These are phyloP conservation scores for Hypericum perforatum DNA, from an alignment of 345 rosid species.

Conservation along the genomic window DNA sequence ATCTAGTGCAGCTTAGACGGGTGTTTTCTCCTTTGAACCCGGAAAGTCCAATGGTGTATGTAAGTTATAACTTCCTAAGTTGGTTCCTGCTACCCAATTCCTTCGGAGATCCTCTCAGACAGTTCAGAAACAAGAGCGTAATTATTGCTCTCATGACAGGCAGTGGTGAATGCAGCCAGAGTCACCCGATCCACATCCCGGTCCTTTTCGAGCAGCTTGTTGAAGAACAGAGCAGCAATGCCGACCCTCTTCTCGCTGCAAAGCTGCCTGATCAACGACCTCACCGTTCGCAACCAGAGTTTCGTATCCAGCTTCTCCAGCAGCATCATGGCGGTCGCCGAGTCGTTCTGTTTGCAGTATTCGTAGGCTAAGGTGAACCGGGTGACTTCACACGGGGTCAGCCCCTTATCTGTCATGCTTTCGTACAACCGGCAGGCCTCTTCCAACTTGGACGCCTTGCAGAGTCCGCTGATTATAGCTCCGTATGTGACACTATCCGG, in stretches of 20 bases:
- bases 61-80: too few relatives aligned
- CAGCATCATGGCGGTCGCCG: conserved; percentile 68
- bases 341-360: conserved; percentile 63
- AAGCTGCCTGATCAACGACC: conserved; percentile 68
- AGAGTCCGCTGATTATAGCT: conserved; percentile 73
- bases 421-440: conserved; percentile 63
- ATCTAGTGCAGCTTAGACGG: too few relatives aligned
- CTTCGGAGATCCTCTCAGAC: conserved; percentile 34
- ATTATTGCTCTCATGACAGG: conserved; percentile 71
- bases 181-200: conserved; percentile 46
- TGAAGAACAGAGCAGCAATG: conserved; percentile 65
- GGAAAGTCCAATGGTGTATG: too few relatives aligned
- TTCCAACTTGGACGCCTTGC: conserved; percentile 65
- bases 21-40: too few relatives aligned
- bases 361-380: conserved; percentile 77
- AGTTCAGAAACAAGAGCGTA: conserved; percentile 62
- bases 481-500: conserved; percentile 75
- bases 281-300: conserved; percentile 69
- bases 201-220: conserved; percentile 53
- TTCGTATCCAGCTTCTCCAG: conserved; percentile 69
- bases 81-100: too few relatives aligned
- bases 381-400: conserved; percentile 73
- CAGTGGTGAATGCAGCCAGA: conserved; percentile 56
- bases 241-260: conserved; percentile 83
- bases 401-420: conserved; percentile 59